Evolutionary conservation across 2,329 filamentous ascomycete genomes (phyloP).

Genomic region (Fusarium metavorans): DNA sequence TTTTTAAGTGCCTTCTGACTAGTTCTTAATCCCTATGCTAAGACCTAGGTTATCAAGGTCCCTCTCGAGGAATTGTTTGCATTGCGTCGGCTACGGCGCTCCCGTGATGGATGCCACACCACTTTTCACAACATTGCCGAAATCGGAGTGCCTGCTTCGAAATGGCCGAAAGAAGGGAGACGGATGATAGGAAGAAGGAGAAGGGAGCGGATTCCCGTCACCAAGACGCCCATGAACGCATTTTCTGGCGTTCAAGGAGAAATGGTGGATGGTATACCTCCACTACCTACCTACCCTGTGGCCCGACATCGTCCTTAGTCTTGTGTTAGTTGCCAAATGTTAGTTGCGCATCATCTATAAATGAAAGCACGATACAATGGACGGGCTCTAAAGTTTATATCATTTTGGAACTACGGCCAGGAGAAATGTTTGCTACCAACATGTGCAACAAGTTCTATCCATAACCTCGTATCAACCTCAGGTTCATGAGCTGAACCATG

Average conservation of each 20-base stretch:
- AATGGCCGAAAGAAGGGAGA: neutral
- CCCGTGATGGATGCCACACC: slow-evolving; percentile 1
- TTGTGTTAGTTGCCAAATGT: neutral
- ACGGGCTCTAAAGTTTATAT: too few species aligned
- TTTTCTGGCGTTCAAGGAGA: neutral
- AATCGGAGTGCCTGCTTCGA: neutral
- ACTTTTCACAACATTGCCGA: neutral
- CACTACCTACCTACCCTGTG: neutral
- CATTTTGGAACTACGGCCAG: neutral
- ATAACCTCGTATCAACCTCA: neutral
- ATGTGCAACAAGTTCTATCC: neutral
- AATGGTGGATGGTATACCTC: neutral
- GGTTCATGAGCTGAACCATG: neutral
- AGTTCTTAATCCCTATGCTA: neutral
- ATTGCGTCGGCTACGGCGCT: neutral
- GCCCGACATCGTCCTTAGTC: neutral
- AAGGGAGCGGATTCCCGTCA: neutral
- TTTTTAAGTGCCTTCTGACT: neutral
- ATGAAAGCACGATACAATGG: neutral
- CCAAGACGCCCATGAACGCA: neutral
- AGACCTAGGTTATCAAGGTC: neutral
- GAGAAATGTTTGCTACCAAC: neutral
- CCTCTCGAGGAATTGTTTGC: neutral
- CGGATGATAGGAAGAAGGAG: neutral
- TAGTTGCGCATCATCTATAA: neutral